These are phyloP conservation scores for Bathelium albidoporum DNA, from an alignment of 495 filamentous ascomycete species.

Conservation along the genomic window DNA sequence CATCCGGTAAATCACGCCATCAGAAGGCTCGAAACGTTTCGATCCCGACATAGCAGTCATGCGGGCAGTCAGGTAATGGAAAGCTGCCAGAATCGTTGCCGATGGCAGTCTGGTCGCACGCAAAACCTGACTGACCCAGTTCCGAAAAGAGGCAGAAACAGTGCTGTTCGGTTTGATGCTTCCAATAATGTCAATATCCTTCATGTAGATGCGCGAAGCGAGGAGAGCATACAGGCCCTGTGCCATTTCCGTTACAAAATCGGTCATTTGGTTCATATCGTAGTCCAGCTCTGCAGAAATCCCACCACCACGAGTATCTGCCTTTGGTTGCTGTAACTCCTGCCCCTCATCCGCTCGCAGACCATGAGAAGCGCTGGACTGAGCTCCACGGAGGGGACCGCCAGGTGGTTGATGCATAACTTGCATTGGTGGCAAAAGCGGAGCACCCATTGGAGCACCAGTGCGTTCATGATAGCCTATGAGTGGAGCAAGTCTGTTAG, in stretches of 20 bases:
- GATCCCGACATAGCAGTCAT: conserved; percentile 60
- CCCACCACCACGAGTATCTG: conserved; percentile 51
- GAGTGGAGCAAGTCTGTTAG: conserved; percentile 24
- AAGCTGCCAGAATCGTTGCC: conserved; percentile 85
- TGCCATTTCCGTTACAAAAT: conserved; percentile 93
- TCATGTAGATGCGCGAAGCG: conserved; percentile 46
- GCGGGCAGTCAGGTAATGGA: conserved; percentile 79
- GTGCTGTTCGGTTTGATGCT: conserved; percentile 59
- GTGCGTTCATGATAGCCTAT: conserved; percentile 26
- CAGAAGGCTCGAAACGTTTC: conserved; percentile 47
- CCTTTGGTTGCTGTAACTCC: conserved; percentile 25
- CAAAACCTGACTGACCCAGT: conserved; percentile 89
- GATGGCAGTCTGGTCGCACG: conserved; percentile 90
- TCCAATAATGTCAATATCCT: conserved; percentile 66
- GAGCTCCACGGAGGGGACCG: conserved; percentile 18
- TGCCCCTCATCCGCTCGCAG: conserved; percentile 8
- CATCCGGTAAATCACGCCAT: conserved; percentile 79
- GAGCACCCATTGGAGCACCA: conserved; percentile 28
- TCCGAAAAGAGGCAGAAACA: conserved; percentile 72
- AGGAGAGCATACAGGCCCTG: conserved; percentile 65
- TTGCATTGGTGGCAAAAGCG: conserved; percentile 24
- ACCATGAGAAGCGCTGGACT: conserved; percentile 16
- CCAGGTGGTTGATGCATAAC: conserved; percentile 19
- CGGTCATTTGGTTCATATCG: conserved; percentile 95
- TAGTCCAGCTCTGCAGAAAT: conserved; percentile 96